Percentiles rank a stretch among this genome's conserved stretches.
Evolutionary conservation across 2,329 filamentous ascomycete species (phyloP).

Genomic region (Albifimbria verrucaria): DNA sequence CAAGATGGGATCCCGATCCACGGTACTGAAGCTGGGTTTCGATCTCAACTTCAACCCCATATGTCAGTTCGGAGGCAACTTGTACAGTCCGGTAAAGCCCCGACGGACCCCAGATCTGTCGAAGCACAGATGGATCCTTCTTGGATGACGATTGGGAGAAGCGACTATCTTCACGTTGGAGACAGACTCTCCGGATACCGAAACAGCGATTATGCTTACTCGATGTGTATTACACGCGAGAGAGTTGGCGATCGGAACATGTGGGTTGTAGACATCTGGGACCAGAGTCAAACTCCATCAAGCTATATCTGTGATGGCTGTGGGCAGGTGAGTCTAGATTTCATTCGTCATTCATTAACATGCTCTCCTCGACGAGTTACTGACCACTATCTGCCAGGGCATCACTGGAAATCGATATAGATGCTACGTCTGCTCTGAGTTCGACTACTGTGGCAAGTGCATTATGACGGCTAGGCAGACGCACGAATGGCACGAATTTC

Average conservation of each 20-base stretch:
- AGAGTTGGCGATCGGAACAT: neutral
- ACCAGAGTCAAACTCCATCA: neutral
- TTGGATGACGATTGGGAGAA: neutral
- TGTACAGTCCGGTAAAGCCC: conserved; percentile 2
- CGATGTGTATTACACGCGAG: neutral
- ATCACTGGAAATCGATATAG: neutral
- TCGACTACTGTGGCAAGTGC: neutral
- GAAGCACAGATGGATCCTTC: neutral
- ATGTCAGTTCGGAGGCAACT: conserved; percentile 4
- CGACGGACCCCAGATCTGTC: neutral
- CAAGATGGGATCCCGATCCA: neutral
- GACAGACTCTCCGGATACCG: neutral
- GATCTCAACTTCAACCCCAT: conserved; percentile 7
- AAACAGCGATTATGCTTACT: neutral
- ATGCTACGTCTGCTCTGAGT: neutral
- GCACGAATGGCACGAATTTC: neutral
- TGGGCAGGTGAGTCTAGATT: neutral
- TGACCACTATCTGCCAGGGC: neutral
- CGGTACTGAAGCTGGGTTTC: conserved; percentile 6
- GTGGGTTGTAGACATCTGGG: neutral
- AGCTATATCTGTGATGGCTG: neutral
- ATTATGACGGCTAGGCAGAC: neutral
- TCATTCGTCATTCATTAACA: neutral
- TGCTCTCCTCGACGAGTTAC: neutral
- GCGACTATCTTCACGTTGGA: neutral